Conservation (phyloP, 441 rosid genomes). For the Erodium texanum region DNA sequence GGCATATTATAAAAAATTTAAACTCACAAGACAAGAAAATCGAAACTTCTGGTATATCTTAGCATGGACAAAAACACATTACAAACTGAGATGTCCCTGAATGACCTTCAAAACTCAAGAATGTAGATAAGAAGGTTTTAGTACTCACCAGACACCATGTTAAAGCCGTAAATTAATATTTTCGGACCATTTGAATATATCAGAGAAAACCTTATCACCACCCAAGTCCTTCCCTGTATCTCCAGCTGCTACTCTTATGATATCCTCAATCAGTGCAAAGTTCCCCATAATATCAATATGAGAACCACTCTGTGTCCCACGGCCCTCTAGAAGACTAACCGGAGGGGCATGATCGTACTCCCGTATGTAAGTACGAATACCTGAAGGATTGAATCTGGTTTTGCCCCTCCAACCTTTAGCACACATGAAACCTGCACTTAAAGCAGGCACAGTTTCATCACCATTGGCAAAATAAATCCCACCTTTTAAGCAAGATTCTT, state of each 20-base stretch:
- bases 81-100: too few relatives aligned
- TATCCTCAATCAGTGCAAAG: constrained; percentile 79
- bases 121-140: not conserved
- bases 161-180: constrained; percentile 59
- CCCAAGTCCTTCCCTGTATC: constrained; percentile 72
- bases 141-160: constrained; percentile 7
- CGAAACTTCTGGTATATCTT: too few relatives aligned
- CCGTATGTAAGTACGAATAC: constrained; percentile 55
- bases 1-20: too few relatives aligned
- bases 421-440: constrained; percentile 90
- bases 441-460: constrained; percentile 85
- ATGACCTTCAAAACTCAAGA: not conserved
- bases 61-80: too few relatives aligned
- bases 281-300: constrained; percentile 98
- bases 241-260: constrained; percentile 86
- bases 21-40: too few relatives aligned
- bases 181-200: constrained; percentile 75
- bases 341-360: constrained; percentile 88
- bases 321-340: constrained; percentile 71
- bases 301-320: constrained; percentile 83
- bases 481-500: constrained; percentile 46
- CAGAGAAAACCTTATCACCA: constrained; percentile 68
- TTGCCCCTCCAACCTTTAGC: constrained; percentile 98
- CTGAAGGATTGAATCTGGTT: constrained; percentile 87
- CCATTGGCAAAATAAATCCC: constrained; percentile 88